These are phyloP conservation scores for Lentinula guzmanii DNA, from an alignment of 768 basidiomycete genomes.

Conservation along the genomic window DNA sequence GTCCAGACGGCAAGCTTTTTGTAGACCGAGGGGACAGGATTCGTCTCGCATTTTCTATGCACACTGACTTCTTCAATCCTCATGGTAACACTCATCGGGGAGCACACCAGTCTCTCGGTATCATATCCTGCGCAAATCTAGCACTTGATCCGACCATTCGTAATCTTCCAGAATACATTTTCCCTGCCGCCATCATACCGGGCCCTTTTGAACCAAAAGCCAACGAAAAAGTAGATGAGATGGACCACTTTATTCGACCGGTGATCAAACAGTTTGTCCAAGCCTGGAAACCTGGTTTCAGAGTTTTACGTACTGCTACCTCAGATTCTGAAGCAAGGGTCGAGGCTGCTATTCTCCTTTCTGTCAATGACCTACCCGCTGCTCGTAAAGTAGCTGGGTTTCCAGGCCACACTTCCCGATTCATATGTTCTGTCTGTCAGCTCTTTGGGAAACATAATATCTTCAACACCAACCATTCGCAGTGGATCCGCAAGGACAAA, in stretches of 20 bases:
- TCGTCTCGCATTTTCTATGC: not conserved
- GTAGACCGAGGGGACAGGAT: no score
- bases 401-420: constrained; percentile 9
- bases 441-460: constrained; percentile 14
- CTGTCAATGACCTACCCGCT: constrained; percentile 25
- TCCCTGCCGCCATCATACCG: constrained; percentile 28
- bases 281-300: constrained; percentile 23
- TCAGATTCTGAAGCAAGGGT: constrained; percentile 7
- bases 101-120: constrained; percentile 20
- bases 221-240: constrained; percentile 8
- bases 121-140: constrained; percentile 20
- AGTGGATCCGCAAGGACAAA: constrained; percentile 16
- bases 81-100: constrained; percentile 19
- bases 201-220: constrained; percentile 27
- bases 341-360: constrained; percentile 15
- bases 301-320: constrained; percentile 11
- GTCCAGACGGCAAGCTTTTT: no score
- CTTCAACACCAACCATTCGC: constrained; percentile 15
- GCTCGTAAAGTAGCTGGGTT: constrained; percentile 21
- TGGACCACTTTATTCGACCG: constrained; percentile 27
- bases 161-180: constrained; percentile 26
- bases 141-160: not conserved
- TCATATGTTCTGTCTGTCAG: constrained; percentile 24
- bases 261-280: constrained; percentile 27
- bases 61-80: constrained; percentile 29